Base-by-base conservation (phyloP, 1,284 basidiomycete species). In the Puccinia coronata region DNA sequence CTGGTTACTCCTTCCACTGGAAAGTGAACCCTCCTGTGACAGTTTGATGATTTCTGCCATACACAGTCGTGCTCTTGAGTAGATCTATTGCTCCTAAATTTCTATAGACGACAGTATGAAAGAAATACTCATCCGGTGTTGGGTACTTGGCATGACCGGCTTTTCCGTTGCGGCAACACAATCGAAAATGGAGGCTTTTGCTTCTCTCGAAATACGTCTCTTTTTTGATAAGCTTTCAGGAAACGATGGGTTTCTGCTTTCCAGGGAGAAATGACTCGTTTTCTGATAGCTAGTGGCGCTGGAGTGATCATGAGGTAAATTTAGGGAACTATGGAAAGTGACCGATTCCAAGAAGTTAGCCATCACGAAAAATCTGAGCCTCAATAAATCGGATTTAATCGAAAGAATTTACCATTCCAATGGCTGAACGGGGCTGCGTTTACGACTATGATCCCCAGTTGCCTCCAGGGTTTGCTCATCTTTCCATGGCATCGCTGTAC, bases 401-500 rank as follows among this genome's bases (percentile, higher is more conserved):
- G 34, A 34, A n/a, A 31, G 31, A 8, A 34, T 25, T 41, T 51
- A 71, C 69, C 47, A 16, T 71, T n/a, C 41, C 18, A 31, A 16
- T 51, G 49, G 43, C 47, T 31, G 47, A 51, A 3, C 18, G 49
- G 28, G n/a, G 23, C 23, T 20, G 47, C 43, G 47, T 41, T 47
- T 71, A 16, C 69, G 43, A 71, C 28, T 51, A 20, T 28, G 6
- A 51, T 34, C 28, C 28, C 23, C 11, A 1, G 25, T 34, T 34
- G 23, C 47, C 4, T 47, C 47, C 28, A 31, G 16, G 47, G 14
- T 25, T 20, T 20, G 69, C 41, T 71, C 69, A 51, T 73, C 71
- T 57, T 57, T 73, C 71, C 71, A 73, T 28, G 71, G 71, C 71
- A 73, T 73, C 41, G 71, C 71, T 11, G 71, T 57, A 59, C 51